Percentiles rank a stretch among this genome's conserved stretches.
Conservation (phyloP, 139 green algal genomes). For the Volvox reticuliferus region DNA sequence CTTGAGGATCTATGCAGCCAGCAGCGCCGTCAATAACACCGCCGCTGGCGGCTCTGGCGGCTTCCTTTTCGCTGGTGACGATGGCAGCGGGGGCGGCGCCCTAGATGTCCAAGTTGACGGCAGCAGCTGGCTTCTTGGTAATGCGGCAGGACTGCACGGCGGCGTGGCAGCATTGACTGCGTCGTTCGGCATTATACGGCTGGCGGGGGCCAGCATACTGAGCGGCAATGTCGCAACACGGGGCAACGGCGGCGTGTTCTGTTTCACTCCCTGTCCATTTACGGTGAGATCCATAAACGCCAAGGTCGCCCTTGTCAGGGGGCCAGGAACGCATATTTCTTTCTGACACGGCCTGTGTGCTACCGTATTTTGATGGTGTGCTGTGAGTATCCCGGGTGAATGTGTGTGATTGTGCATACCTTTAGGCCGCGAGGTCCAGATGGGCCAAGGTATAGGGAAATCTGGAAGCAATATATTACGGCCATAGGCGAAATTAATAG, state of each 20-base stretch:
- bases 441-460: too few species aligned
- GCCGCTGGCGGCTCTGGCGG: background rate
- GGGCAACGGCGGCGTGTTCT: background rate
- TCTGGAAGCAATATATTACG: too few species aligned
- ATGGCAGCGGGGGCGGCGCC: background rate
- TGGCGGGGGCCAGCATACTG: background rate
- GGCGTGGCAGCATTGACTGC: background rate
- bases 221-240: background rate
- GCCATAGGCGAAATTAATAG: too few species aligned
- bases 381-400: background rate
- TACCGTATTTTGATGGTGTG: background rate
- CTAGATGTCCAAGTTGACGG: background rate
- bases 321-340: background rate
- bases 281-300: background rate
- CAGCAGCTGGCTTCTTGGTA: background rate
- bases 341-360: background rate
- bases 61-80: background rate
- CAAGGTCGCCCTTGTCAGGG: background rate
- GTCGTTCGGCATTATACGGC: background rate
- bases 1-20: background rate
- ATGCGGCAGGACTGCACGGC: background rate
- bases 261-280: background rate
- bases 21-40: background rate
- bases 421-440: background rate
- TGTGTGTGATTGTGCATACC: background rate